phyloP scores from a whole-genome alignment of 176 grass and related monocot genomes.

The Themeda triandra region DNA sequence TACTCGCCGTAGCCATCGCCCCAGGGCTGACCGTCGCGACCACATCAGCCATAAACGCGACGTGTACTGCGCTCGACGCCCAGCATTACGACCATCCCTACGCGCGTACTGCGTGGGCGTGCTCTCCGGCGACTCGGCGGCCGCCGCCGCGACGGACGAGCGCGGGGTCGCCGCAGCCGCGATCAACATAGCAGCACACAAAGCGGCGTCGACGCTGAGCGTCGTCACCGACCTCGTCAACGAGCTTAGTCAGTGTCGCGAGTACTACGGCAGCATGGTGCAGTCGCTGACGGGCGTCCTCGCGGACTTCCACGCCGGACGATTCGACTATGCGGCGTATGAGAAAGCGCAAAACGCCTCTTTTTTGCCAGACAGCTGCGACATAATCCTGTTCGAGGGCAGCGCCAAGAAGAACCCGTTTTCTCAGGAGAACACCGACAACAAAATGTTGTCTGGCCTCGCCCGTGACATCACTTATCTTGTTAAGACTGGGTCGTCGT shows the following conservation, averaged over 20 bases:
- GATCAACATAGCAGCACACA: background rate
- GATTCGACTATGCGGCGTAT: background rate
- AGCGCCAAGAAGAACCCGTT: background rate
- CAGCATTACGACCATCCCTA: background rate
- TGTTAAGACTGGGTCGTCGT: background rate
- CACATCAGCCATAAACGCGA: background rate
- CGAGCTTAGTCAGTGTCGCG: background rate
- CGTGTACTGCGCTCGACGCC: background rate
- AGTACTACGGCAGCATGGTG: background rate
- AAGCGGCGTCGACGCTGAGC: background rate
- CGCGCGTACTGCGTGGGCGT: slow-evolving; percentile 19
- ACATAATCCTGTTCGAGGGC: background rate
- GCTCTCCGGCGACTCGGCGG: background rate
- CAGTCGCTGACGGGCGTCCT: background rate
- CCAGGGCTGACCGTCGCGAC: background rate
- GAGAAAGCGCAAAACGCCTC: background rate
- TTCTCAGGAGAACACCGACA: background rate
- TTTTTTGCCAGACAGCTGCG: background rate
- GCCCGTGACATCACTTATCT: background rate
- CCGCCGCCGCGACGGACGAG: background rate
- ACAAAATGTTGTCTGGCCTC: background rate
- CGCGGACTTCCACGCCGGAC: background rate
- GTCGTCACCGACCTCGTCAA: background rate
- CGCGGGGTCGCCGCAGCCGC: slow-evolving; percentile 20
- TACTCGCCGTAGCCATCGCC: background rate